Base-by-base conservation (phyloP, 2,329 filamentous ascomycete genomes). In the Hypoxylon sp. region DNA sequence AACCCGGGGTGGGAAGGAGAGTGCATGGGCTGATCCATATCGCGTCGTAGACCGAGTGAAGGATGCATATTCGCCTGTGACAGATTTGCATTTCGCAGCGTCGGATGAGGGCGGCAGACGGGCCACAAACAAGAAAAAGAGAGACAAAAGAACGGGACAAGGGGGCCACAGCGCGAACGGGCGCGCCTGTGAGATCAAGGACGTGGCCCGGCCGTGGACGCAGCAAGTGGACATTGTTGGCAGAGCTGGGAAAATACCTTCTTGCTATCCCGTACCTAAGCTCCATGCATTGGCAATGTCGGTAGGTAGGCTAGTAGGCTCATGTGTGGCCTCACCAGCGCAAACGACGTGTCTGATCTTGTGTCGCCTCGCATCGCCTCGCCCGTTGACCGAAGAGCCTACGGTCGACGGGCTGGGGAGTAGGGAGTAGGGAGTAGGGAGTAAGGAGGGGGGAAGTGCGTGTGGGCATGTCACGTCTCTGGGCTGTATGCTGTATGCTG, bases 301-400 rank as follows among this genome's bases (percentile, higher is more conserved):
- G 56, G 62, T 65, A 62, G 62, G 65, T 68, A 54, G 39, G 51
- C 32, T 53, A 30, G 59, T 58, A 68, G 46, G 62, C 60, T 51
- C 59, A 24, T 65, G 62, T 63, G 59, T 68, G 63, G 67, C 58
- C 62, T 67, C 67, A 64, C 62, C 62, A 67, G 67, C 64, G 62
- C 51, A 64, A 61, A 69, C n/a, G 64, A 69, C 67, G 67, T 69
- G 67, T 69, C 67, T 69, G 63, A 63, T 68, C 65, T 65, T 68
- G 65, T 68, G 62, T 68, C 65, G 65, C 65, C 65, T 68, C 59
- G 67, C 67, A 67, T 62, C 62, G 64, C 67, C 67, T 69, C 67
- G 67, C 64, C 67, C 67, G 64, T 64, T 69, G 67, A 69, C 67
- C 67, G 67, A 69, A 64, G 53, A 51, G 64, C 51, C 59, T 59